These are phyloP conservation scores for Hemerocallis citrina DNA, from an alignment of 106 monocot genomes.

Conservation along the genomic window DNA sequence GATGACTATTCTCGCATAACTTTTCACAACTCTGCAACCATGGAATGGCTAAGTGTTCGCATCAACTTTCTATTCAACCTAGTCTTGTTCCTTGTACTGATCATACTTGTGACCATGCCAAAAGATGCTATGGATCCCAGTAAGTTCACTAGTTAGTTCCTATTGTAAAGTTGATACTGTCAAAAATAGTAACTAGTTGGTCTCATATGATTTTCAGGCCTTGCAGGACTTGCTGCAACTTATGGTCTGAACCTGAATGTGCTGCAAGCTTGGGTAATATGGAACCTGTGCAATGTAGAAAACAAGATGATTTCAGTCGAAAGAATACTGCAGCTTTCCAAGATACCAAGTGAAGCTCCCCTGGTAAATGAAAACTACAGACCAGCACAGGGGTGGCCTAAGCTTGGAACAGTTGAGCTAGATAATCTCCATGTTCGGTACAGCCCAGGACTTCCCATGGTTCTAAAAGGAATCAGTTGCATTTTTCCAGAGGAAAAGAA, in stretches of 20 bases:
- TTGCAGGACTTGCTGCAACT: conserved; percentile 80
- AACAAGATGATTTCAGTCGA: conserved; percentile 97
- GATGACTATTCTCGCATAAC: conserved; percentile 76
- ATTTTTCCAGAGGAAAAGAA: conserved; percentile 60
- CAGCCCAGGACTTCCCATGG: conserved; percentile 37
- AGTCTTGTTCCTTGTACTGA: conserved; percentile 46
- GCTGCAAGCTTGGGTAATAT: conserved; percentile 73
- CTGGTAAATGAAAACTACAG: conserved; percentile 36
- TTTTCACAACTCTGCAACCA: conserved; percentile 81
- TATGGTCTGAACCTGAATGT: conserved; percentile 83
- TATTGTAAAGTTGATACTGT: background rate
- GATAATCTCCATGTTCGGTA: conserved; percentile 59
- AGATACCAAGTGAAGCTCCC: conserved; percentile 60
- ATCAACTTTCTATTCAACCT: conserved; percentile 85
- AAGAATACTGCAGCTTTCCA: conserved; percentile 74
- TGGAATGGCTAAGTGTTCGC: conserved; percentile 87
- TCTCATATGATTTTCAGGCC: conserved; percentile 36
- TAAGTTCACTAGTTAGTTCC: conserved; percentile 18
- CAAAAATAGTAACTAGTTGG: conserved; percentile 1
- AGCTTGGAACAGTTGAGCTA: conserved; percentile 43
- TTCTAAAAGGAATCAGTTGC: conserved; percentile 75
- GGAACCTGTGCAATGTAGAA: conserved; percentile 84
- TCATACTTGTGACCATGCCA: conserved; percentile 61
- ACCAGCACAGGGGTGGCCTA: conserved; percentile 58
- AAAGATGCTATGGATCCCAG: conserved; percentile 64